phyloP scores from a whole-genome alignment of 345 rosid genomes.

The Trapa bicornis region DNA sequence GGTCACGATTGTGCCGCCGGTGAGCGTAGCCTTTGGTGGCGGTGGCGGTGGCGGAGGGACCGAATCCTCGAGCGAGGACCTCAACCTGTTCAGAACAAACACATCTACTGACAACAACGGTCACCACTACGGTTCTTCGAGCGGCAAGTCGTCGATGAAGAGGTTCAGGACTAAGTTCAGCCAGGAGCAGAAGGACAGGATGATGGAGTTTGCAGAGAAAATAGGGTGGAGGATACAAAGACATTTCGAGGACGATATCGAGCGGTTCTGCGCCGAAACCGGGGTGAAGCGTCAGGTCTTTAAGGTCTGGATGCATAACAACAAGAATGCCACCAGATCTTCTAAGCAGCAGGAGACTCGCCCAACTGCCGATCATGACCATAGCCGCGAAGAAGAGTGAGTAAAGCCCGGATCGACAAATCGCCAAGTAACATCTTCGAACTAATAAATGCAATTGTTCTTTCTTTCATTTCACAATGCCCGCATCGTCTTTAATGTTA shows the following conservation, averaged over 20 bases:
- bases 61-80: conserved; percentile 48
- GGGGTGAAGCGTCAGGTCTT: conserved; percentile 38
- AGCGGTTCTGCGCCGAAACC: conserved; percentile 25
- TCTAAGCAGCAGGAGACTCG: not conserved
- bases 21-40: conserved; percentile 43
- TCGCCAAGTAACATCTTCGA: too few species aligned
- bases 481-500: not conserved
- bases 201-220: conserved; percentile 42
- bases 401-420: not conserved
- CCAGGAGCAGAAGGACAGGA: conserved; percentile 37
- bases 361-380: not conserved
- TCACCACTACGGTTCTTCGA: conserved; percentile 5
- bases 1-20: conserved; percentile 30
- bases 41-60: conserved; percentile 7
- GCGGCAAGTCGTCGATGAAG: conserved; percentile 16
- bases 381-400: not conserved
- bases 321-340: conserved; percentile 40
- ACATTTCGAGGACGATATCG: conserved; percentile 32
- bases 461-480: not conserved
- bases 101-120: conserved; percentile 2
- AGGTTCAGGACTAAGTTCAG: conserved; percentile 43
- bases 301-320: conserved; percentile 59
- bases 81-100: conserved; percentile 24
- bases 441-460: not conserved
- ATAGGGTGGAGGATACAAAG: conserved; percentile 40